A percentile compares a stretch with the other conserved stretches of the same genome.
Conservation (phyloP, 352 stramenopile species). For the Salisapilia sapeloensis region DNA sequence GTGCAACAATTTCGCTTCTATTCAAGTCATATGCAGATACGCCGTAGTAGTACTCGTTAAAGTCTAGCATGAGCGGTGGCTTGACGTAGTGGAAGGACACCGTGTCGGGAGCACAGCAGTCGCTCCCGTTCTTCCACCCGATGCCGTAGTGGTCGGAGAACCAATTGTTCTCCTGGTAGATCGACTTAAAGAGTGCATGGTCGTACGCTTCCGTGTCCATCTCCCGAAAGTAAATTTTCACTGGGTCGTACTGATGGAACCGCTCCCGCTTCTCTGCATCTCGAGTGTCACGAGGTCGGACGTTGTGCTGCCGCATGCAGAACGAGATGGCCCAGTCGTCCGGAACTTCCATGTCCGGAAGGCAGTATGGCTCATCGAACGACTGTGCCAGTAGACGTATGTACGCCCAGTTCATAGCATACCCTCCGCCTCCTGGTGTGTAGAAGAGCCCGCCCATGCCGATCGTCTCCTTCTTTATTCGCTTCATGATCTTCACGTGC, state of each 20-base stretch:
- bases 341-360: constrained; percentile 46
- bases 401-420: constrained; percentile 75
- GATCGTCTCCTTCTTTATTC: constrained; percentile 25
- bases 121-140: constrained; percentile 59
- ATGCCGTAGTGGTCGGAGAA: constrained; percentile 73
- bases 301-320: constrained; percentile 59
- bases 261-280: constrained; percentile 48
- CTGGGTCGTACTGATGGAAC: constrained; percentile 75
- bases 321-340: constrained; percentile 82
- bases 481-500: constrained; percentile 25
- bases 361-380: constrained; percentile 59
- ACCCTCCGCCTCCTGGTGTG: constrained; percentile 61
- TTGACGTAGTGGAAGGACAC: constrained; percentile 81
- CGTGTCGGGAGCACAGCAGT: constrained; percentile 58
- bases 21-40: too few relatives aligned
- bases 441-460: constrained; percentile 56
- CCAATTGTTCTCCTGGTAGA: constrained; percentile 81
- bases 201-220: constrained; percentile 60
- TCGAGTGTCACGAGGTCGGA: constrained; percentile 54
- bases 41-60: constrained; percentile 73
- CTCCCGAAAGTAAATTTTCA: constrained; percentile 39
- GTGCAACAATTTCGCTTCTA: too few relatives aligned
- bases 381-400: constrained; percentile 40
- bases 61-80: constrained; percentile 65
- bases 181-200: constrained; percentile 47